Base-by-base conservation (phyloP, 768 basidiomycete genomes). In the Rhizopogon rudus region DNA sequence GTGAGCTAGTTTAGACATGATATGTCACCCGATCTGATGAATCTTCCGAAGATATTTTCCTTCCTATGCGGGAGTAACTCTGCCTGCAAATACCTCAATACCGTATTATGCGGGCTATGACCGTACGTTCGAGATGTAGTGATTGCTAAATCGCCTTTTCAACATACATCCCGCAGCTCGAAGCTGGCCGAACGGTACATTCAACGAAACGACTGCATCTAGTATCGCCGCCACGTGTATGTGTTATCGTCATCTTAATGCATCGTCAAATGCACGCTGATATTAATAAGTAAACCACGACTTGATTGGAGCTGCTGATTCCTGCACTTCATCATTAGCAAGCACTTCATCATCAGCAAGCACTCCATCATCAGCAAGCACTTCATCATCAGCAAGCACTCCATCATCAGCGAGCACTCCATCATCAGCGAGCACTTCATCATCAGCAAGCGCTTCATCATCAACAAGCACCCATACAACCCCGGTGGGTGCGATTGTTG, bases 31-130 rank as follows among this genome's bases (percentile, higher is more conserved):
- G 9, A 14, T 31, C 3, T 49, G 17, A 10, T 17, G 9, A 3
- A 43, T 45, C 17, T 20, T 13, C 20, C 9, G 13, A 41, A 68
- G 67, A 39, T 68, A 68, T 25, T 54, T 68, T 48, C 66, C 64
- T 40, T 56, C 40, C 10, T 10, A 29, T 37, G 40, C 56, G 20
- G 58, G 57, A 6, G 40, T 52, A 28, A 49, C 9, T 0, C 5
- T 60, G 8, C 51, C 67, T 4, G 39, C 14, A 3, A 41, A 46
- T 37, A 52, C 56, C 42, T 53, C 59, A 9, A 61, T 68, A 44
- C 67, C 67, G 1, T 70, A 37, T 49, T 68, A 63, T 54, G 61
- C 67, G 5, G 29, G 57, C 12, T 61, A 49, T 40, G 61, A 70
- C 17, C 66, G 67, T 68, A 40, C 20, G 61, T 41, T 33, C 49